Percentiles rank a stretch among this genome's conserved stretches.
Evolutionary conservation across 2,329 filamentous ascomycete species (phyloP).

Genomic region (Pseudogymnoascus sp.): DNA sequence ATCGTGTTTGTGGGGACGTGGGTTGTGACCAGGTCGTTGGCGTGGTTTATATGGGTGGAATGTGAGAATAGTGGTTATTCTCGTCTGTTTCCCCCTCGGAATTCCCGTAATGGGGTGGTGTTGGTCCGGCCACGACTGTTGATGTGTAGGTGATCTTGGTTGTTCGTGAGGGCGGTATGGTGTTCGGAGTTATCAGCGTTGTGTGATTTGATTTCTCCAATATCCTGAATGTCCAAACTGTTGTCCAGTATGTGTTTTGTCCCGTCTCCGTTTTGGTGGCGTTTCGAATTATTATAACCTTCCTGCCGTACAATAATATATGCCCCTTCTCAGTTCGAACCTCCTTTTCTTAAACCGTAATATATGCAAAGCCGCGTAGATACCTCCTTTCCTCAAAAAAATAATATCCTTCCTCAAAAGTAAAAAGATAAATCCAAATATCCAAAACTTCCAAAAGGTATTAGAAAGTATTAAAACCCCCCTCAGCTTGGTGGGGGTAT

Average conservation of each 20-base stretch:
- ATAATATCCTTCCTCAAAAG: neutral
- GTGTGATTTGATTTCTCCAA: neutral
- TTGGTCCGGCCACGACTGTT: neutral
- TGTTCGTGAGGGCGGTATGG: neutral
- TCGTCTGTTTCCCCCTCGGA: neutral
- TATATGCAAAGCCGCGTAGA: too few relatives aligned
- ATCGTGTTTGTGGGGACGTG: neutral
- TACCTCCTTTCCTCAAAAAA: neutral
- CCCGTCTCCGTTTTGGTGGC: neutral
- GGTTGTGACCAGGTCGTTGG: neutral
- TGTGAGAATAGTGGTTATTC: neutral
- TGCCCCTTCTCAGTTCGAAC: neutral
- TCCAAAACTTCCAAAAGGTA: neutral
- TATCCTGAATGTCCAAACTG: neutral
- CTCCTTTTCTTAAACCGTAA: too few relatives aligned
- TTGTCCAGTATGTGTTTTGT: neutral
- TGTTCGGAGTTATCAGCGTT: neutral
- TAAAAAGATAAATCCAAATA: neutral
- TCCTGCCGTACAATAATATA: neutral
- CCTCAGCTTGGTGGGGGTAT: neutral
- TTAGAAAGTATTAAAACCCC: neutral
- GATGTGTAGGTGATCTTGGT: neutral
- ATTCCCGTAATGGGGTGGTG: neutral
- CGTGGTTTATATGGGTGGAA: neutral
- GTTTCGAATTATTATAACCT: neutral